Base-by-base conservation (phyloP, 192 early-diverging fungal species). In the Piromyces sp. region DNA sequence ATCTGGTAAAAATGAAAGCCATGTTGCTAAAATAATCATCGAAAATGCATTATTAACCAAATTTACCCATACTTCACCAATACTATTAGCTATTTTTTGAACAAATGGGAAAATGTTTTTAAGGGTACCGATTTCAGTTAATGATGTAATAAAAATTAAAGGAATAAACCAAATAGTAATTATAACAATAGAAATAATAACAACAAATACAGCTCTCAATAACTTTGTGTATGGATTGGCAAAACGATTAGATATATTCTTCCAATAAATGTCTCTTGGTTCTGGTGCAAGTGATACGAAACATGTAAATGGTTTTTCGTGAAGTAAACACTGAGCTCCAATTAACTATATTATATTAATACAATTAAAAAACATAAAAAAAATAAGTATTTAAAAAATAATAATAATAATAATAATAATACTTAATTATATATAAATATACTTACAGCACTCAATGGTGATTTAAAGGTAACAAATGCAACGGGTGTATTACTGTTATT, bases 161-260 rank as follows among this genome's bases (percentile, higher is more conserved):
- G 94, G 94, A 16, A 91, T 87, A 30, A 86, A 86, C 94, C 94
- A 95, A 85, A 93, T 92, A 79, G 93, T 92, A 81, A 93, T 89
- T 58, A 95, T 86, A 33, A 94, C 84, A 30, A 91, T 80, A 0
- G 94, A 86, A 29, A 89, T 86, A 3, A 88, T 80, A 81, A 88
- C 88, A 30, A 92, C 90, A 12, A 92, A 79, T 17, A 87, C 82
- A 12, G 88, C 85, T 2, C 93, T 89, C 22, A 88, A 81, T 28
- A 88, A 85, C 78, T 87, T 86, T 40, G 92, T 85, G n/a, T 68
- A 68, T 68, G 51, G 51, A 9, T 68, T 2, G 9, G 51, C 51
- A 11, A 68, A 68, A n/a, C 51, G 51, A 68, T 68, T 68, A 80
- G 87, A 89, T 28, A 95, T 84, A 83, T 94, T 94, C 58, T 90